Percentiles rank a stretch among this genome's conserved stretches.
phyloP scores from a whole-genome alignment of 495 filamentous ascomycete genomes.

The Parachaetomium inaequale region DNA sequence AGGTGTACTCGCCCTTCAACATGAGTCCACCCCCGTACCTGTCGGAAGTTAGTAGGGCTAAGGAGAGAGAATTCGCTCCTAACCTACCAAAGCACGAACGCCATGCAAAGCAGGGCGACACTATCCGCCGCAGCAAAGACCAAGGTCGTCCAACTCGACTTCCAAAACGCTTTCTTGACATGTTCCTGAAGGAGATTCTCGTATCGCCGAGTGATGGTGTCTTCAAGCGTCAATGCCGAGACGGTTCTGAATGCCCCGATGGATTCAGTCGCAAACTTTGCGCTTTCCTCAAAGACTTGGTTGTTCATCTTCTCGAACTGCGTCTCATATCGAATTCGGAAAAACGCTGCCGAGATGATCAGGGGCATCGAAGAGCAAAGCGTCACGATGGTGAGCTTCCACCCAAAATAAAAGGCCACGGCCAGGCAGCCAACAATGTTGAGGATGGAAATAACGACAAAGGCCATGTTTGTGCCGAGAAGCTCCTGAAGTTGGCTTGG shows the following conservation, averaged over 20 bases:
- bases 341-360: slow-evolving; percentile 48
- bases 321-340: slow-evolving; percentile 51
- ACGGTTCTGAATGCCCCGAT: slow-evolving; percentile 56
- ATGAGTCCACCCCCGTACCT: slow-evolving; percentile 46
- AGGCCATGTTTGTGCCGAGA: slow-evolving; percentile 53
- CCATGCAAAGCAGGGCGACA: slow-evolving; percentile 51
- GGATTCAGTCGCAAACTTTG: slow-evolving; percentile 56
- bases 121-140: slow-evolving; percentile 52
- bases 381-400: slow-evolving; percentile 53
- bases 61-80: neutral
- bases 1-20: slow-evolving; percentile 40
- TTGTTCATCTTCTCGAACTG: slow-evolving; percentile 51
- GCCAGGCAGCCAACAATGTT: slow-evolving; percentile 47
- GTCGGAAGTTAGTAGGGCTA: neutral
- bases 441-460: slow-evolving; percentile 48
- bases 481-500: slow-evolving; percentile 61
- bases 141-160: slow-evolving; percentile 49
- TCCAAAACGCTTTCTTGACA: slow-evolving; percentile 47
- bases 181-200: slow-evolving; percentile 49
- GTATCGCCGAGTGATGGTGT: slow-evolving; percentile 48
- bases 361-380: slow-evolving; percentile 50
- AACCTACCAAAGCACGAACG: slow-evolving; percentile 56
- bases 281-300: slow-evolving; percentile 52
- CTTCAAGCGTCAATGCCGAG: slow-evolving; percentile 52
- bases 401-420: slow-evolving; percentile 54